Base-by-base conservation (phyloP, 2,329 filamentous ascomycete genomes). In the Coniosporium tulheliwenetii region DNA sequence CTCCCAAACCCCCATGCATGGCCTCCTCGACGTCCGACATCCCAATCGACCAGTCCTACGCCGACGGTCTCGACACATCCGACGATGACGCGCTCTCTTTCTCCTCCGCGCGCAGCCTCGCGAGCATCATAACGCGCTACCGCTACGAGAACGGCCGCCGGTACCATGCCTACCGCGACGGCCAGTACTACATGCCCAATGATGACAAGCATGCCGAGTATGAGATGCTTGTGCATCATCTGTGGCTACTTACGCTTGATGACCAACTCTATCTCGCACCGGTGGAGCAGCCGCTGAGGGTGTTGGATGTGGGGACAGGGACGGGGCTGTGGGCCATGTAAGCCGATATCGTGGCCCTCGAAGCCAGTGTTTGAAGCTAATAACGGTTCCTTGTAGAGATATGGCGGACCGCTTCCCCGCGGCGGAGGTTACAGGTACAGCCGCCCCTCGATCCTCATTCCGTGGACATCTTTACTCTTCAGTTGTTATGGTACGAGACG, bases 81-180 rank as follows among this genome's bases (percentile, higher is more conserved):
- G 19, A 26, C 52, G 51, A 41, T 35, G 38, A 61, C 57, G 38
- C 56, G 51, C 10, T n/a, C 12, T 8, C 7, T 7, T 10, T 35
- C 7, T 35, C 7, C 12, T 35, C 33, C 19, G 5, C 5, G 12
- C 52, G 51, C 40, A 61, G 59, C 10, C 47, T 64, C 40, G 61
- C 59, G 8, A 59, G 59, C 13, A 57, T 51, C 15, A 53, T 60
- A 10, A 63, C 57, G 2, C 52, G 51, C 39, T 63, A 62, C 48
- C 55, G 60, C 43, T 56, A 57, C 43, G 56, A 60, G 41, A 59
- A 59, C 41, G 56, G 57, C 8, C 44, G 57, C 10, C 45, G 56
- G 14, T 60, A 60, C 40, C 56, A 60, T 41, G 51, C 54, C 5
- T 59, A 51, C 44, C 49, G 55, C 48, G 39, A 16, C 10, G 30